Evolutionary conservation across 2,329 filamentous ascomycete genomes (phyloP), one percentile per base, ranked within the genome.

Genomic region (Didymella sp.): DNA sequence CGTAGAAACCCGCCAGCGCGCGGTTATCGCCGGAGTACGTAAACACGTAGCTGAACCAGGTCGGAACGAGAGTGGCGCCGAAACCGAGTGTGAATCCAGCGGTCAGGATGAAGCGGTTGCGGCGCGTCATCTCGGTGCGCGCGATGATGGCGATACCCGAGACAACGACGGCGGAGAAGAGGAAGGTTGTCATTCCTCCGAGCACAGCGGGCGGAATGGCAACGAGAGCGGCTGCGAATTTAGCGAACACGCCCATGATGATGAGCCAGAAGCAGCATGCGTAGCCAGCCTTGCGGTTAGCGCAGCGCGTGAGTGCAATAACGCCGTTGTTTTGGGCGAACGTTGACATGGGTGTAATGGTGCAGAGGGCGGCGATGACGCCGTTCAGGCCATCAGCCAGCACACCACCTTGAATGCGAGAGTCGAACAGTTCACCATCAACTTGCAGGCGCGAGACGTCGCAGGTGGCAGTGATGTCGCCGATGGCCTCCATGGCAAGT

Each of bases 241-340:
- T 95, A 64, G 89, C 86, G 66, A 94, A 92, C 59, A 95, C 79
- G 15, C 91, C 91, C 86, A 92, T 92, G 63, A 95, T 74, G 59
- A 95, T 77, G 11, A 95, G 83, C 80, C 92, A 92, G 68, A 89
- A 81, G 73, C 85, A 92, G 71, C 87, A 89, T 45, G 87, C 89
- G 73, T 92, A 92, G 4, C 91, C 91, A 5, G 90, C 91, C 43
- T 87, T 89, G 51, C 91, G 85, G 73, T 92, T 94, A 1, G 91
- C 91, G 73, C 90, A 94, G 15, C 90, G 84, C 0, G 91, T 95
- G 41, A 95, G 81, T 0, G 90, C 89, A 59, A 95, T 93, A 48
- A 94, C 89, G 31, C 90, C 90, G 72, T 94, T 93, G 79, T 94
- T 94, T 74, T 93, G 90, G 0, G 90, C 90, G 65, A 93, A 93